Base-by-base conservation (phyloP, 179 eudicot species). In the Gypsophila paniculata region DNA sequence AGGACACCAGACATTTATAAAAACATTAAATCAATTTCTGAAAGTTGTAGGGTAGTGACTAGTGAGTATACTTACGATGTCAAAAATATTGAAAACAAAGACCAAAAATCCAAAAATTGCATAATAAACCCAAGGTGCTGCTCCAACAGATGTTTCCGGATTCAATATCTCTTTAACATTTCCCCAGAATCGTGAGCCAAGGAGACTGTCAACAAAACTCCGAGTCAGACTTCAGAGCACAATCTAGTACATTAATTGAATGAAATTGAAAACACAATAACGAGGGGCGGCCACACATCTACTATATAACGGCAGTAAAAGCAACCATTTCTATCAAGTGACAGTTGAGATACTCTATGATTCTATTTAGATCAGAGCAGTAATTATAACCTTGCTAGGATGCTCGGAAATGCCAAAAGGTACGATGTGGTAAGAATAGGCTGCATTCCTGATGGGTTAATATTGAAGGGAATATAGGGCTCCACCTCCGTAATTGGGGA, bases 391-490 rank as follows among this genome's bases (percentile, higher is more conserved):
- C 98, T 87, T 75, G 99, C 96, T 54, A 94, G 80, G 60, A 94
- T 91, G 82, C 91, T 72, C 0, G 99, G 99, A 78, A 94, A 81
- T 29, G 92, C 94, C 92, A 94, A 80, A 65, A 91, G 90, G 84
- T 94, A 94, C 26, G 94, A 63, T 61, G 99, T 89, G 52, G 94
- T 87, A 57, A 94, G 93, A 73, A 94, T 82, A 68, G 99, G 99
- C 82, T 94, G 99, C 99, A 94, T 94, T 84, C 99, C 99, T 1
- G 97, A 79, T 73, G 97, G 99, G 79, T 94, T 94, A 70, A 94
- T 91, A 83, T 94, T 94, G 81, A 94, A 94, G 2, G 99, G 99
- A 69, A 94, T 89, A 73, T 89, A 94, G 46, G 97, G 97, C 86
- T 94, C 99, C 75, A 94, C 99, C 83, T 91, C 99, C 25, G 96